Evolutionary conservation across 495 filamentous ascomycete genomes (phyloP).

Genomic region (Lophiostoma macrostomum): DNA sequence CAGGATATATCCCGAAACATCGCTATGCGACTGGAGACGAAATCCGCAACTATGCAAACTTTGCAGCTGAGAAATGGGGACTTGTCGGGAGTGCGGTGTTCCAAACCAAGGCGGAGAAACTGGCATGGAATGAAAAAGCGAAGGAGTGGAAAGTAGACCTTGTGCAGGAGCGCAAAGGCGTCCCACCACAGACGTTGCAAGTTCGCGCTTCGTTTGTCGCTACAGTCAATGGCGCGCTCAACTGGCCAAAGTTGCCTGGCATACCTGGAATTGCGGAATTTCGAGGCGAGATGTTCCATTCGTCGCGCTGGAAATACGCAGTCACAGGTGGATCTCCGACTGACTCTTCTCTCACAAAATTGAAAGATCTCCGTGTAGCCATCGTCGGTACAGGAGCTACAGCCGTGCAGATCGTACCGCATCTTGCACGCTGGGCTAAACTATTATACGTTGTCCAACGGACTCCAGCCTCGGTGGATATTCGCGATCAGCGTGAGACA

Average conservation of each 20-base stretch:
- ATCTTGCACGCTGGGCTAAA: constrained; percentile 50
- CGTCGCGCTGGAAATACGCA: constrained; percentile 53
- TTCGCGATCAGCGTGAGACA: constrained; percentile 49
- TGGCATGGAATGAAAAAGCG: constrained; percentile 46
- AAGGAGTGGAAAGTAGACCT: constrained; percentile 47
- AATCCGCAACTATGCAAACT: constrained; percentile 47
- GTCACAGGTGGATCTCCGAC: constrained; percentile 52
- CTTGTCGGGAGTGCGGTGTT: constrained; percentile 51
- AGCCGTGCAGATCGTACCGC: constrained; percentile 52
- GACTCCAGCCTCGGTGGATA: constrained; percentile 52
- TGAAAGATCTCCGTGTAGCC: constrained; percentile 52
- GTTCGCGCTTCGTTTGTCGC: constrained; percentile 43
- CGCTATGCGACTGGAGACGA: constrained; percentile 48
- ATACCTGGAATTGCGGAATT: constrained; percentile 46
- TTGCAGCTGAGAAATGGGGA: constrained; percentile 44
- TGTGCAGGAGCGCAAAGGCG: constrained; percentile 33
- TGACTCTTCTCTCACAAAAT: constrained; percentile 45
- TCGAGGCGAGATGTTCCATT: constrained; percentile 51
- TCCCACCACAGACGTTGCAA: constrained; percentile 20
- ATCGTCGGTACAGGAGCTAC: constrained; percentile 57
- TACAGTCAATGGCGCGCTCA: constrained; percentile 43
- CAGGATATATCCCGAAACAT: constrained; percentile 52
- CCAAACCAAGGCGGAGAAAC: constrained; percentile 38
- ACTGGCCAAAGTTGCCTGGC: constrained; percentile 47
- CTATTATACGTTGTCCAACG: constrained; percentile 57